Evolutionary conservation across 2,329 filamentous ascomycete species (phyloP).

Genomic region (Intubia oerlemansii): DNA sequence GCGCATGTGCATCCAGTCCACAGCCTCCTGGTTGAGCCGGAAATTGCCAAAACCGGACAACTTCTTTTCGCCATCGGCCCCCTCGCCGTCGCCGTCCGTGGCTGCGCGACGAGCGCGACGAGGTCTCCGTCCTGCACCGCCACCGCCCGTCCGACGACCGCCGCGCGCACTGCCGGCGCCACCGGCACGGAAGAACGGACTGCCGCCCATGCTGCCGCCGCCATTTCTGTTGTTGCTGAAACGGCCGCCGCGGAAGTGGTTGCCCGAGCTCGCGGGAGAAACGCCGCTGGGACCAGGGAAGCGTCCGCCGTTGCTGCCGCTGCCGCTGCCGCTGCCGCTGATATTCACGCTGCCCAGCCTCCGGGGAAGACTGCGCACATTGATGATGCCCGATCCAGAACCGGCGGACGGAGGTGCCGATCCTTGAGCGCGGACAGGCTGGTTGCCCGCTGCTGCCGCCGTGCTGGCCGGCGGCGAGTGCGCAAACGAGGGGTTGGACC

Average conservation of each 20-base stretch:
- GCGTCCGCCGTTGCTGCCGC: too few relatives aligned
- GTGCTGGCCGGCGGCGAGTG: neutral
- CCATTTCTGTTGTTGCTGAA: slow-evolving; percentile 1
- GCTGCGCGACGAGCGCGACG: neutral
- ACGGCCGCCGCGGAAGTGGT: neutral
- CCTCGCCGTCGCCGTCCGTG: slow-evolving; percentile 2
- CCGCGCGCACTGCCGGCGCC: slow-evolving; percentile 3
- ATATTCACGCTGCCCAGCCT: slow-evolving; percentile 1
- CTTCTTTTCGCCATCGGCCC: neutral
- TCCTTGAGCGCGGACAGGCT: too few relatives aligned
- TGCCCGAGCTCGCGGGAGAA: neutral
- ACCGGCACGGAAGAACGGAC: neutral
- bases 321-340: too few relatives aligned
- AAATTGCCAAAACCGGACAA: slow-evolving; percentile 1
- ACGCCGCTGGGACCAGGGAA: slow-evolving; percentile 3
- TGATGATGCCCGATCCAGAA: too few relatives aligned
- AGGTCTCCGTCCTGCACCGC: neutral
- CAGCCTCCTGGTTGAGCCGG: slow-evolving; percentile 1
- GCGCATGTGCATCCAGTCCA: slow-evolving; percentile 10
- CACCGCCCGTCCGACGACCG: neutral
- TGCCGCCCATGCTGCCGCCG: neutral
- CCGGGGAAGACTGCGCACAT: slow-evolving; percentile 10
- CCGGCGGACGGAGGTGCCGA: too few relatives aligned
- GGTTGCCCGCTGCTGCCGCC: neutral
- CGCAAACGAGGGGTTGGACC: slow-evolving; percentile 2